Evolutionary conservation across 305 asterid genomes (phyloP), one percentile per base, ranked within the genome.

Genomic region (Caryopteris hybrid): DNA sequence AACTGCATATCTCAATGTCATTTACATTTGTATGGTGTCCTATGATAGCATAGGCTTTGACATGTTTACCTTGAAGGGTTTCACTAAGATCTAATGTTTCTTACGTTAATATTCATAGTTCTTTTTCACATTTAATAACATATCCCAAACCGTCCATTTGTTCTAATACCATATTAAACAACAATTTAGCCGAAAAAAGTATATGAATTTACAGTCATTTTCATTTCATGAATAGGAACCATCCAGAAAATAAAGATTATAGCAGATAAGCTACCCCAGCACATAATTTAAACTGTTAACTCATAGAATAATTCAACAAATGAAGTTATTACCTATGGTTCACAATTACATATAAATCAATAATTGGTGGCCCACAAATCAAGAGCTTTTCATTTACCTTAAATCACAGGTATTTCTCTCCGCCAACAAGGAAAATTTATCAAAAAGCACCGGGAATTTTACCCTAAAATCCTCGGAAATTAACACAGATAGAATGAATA

Each of bases 391-490:
- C 54, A 51, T 60, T 31, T 12, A 38, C 23, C 71, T 52, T 9
- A 69, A 68, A 54, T 36, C 51, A 57, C 64, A 56, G 18, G 53
- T 25, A 55, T 16, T n/a, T 47, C 60, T 20, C 60, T 20, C n/a
- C 42, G 13, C 47, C 13, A 54, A 55, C 34, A 22, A 51, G 6
- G 21, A 54, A 51, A 71, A 18, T 34, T 1, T 61, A 46, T 13
- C 12, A 25, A 29, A 42, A 39, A 51, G 8, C n/a, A 29, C 54
- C 21, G 34, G 51, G 21, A 51, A 58, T 25, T 13, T 17, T 23
- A 18, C 57, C 52, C 33, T 3, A n/a, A n/a, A n/a, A n/a, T n/a
- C n/a, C n/a, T n/a, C n/a, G n/a, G n/a, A n/a, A n/a, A n/a, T n/a
- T n/a, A n/a, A n/a, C n/a, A n/a, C n/a, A n/a, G n/a, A n/a, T n/a